Evolutionary conservation across 108 stramenopile species (phyloP), one percentile per base, ranked within the genome.

Genomic region (Parietichytrium sp.): DNA sequence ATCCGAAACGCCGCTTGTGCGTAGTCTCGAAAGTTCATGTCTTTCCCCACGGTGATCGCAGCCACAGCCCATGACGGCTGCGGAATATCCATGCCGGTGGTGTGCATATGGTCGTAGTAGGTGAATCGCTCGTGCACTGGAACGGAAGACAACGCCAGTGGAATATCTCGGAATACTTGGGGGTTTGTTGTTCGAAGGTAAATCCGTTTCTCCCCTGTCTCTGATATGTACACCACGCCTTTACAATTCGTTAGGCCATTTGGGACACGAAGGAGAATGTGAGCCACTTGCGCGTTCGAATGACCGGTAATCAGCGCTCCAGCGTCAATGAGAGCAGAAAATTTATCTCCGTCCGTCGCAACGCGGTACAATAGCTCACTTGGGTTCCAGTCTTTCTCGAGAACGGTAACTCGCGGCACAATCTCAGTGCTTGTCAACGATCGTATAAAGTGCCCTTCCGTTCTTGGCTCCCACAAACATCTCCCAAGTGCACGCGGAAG

Each of bases 41-140:
- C 84, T 33, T 84, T 85, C 42, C 81, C 77, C 42, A 85, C 27
- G 3, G 84, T 84, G 15, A 84, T 3, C 30, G 30, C 50, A 3
- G 80, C 84, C 7, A 8, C 15, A 27, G 29, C 81, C n/a, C 50
- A 16, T 6, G 3, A 47, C 16, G 31, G 30, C 51, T 82, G 84
- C 54, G 61, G 2, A 55, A 84, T 81, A 42, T 85, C 77, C 47
- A 85, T 78, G 49, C 89, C 89, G 31, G 89, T 90, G n/a, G 88
- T 89, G 84, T 90, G 89, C 4, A 87, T 61, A 36, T 90, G 89
- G 52, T 90, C 89, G 53, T 89, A 90, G 52, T 89, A 89, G 6
- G 89, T 87, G 80, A 90, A 89, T 3, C 88, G 87, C 50, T 53
- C 42, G 45, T 86, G 86, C 1, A 79, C 23, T 13, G 87, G 54